A percentile compares a stretch with the other conserved stretches of the same genome.
Conservation (phyloP, 2,329 filamentous ascomycete species). For the Fusarium sororula region DNA sequence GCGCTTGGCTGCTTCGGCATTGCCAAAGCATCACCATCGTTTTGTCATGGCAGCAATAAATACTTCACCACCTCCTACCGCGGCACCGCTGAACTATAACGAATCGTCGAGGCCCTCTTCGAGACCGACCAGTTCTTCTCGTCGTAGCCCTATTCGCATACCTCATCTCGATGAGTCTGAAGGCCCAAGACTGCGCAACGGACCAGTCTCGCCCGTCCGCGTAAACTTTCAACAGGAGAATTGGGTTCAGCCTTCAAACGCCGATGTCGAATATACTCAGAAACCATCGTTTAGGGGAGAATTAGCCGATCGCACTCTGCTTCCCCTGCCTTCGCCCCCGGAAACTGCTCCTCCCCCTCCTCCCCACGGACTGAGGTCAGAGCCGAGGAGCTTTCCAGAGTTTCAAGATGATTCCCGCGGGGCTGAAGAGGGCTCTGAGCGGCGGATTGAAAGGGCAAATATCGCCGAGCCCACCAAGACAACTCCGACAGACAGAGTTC, state of each 20-base stretch:
- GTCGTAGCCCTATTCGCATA: constrained; percentile 51
- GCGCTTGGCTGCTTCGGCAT: constrained; percentile 23
- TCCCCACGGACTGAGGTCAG: constrained; percentile 17
- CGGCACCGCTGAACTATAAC: constrained; percentile 42
- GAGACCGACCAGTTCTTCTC: constrained; percentile 34
- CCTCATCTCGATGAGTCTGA: constrained; percentile 42
- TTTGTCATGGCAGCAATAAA: constrained; percentile 48
- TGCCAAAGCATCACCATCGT: constrained; percentile 27
- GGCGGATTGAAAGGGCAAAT: constrained; percentile 12
- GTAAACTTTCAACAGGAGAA: constrained; percentile 64
- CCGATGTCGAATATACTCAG: constrained; percentile 57
- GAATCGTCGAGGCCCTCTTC: constrained; percentile 21
- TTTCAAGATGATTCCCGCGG: constrained; percentile 12
- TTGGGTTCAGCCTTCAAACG: constrained; percentile 63
- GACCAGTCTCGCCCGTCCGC: constrained; percentile 65
- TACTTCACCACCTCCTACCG: constrained; percentile 47
- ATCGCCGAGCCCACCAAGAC: constrained; percentile 43
- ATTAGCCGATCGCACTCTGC: constrained; percentile 37
- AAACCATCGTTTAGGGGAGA: constrained; percentile 40
- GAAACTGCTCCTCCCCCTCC: constrained; percentile 51
- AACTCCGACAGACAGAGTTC: constrained; percentile 45
- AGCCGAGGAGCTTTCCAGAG: constrained; percentile 16
- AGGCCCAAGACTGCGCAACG: constrained; percentile 58
- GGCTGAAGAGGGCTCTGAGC: background rate
- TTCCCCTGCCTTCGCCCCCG: constrained; percentile 34